These are phyloP conservation scores for Pichia californica DNA, from an alignment of 805 yeast genomes.

Conservation along the genomic window DNA sequence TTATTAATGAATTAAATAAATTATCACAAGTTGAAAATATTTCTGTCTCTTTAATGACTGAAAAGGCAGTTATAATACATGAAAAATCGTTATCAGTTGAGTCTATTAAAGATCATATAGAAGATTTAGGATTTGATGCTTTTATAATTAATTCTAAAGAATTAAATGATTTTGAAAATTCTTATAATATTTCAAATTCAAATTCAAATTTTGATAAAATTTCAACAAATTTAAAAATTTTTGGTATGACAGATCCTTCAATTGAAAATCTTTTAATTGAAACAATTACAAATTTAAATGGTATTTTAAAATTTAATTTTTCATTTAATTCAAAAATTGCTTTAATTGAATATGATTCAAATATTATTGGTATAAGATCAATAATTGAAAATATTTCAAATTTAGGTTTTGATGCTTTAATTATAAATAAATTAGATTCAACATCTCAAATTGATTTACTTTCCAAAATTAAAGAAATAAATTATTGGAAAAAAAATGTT, in stretches of 20 bases:
- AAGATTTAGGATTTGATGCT: slow-evolving; percentile 43
- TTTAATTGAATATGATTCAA: slow-evolving; percentile 43
- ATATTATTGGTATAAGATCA: slow-evolving; percentile 54
- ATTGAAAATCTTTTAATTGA: slow-evolving; percentile 46
- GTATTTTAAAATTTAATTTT: slow-evolving; percentile 44
- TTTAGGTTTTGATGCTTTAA: slow-evolving; percentile 46
- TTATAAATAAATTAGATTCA: slow-evolving; percentile 46
- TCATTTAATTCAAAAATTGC: slow-evolving; percentile 52
- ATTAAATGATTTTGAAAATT: neutral
- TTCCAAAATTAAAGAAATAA: slow-evolving; percentile 63
- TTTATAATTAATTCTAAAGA: slow-evolving; percentile 35
- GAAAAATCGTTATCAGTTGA: slow-evolving; percentile 25
- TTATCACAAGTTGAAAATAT: slow-evolving; percentile 31
- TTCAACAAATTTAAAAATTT: slow-evolving; percentile 31
- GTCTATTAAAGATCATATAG: slow-evolving; percentile 37
- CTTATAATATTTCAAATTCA: neutral
- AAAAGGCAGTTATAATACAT: slow-evolving; percentile 56
- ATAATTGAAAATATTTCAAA: slow-evolving; percentile 48
- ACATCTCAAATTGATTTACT: slow-evolving; percentile 64
- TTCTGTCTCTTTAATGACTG: slow-evolving; percentile 65
- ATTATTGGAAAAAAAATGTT: slow-evolving; percentile 60
- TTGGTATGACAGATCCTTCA: slow-evolving; percentile 59
- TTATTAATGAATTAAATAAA: slow-evolving; percentile 39
- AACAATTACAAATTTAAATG: slow-evolving; percentile 38
- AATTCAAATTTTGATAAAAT: slow-evolving; percentile 9